These are phyloP conservation scores for Entophlyctis luteolus DNA, from an alignment of 192 early-diverging fungal species.

Conservation along the genomic window DNA sequence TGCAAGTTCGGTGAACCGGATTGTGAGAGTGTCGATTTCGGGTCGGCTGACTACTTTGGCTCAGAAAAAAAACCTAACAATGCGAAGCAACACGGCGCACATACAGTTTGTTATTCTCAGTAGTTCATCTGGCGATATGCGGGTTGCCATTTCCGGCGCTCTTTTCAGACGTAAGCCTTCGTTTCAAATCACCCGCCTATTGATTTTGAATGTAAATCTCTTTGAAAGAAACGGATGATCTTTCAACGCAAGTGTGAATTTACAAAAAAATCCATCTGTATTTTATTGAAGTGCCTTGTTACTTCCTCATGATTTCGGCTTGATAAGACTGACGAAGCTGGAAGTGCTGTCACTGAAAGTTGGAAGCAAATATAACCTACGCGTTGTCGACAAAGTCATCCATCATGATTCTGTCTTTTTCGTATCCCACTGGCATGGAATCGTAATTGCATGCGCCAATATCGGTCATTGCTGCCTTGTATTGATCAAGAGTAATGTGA, in stretches of 20 bases:
- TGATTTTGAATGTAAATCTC: too few species aligned
- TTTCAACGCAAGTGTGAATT: too few species aligned
- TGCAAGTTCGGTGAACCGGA: conserved; percentile 40
- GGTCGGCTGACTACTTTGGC: conserved; percentile 36
- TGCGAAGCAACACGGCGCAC: not conserved
- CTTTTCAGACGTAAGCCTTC: not conserved
- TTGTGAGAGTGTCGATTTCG: conserved; percentile 45
- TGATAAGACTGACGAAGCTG: conserved; percentile 8
- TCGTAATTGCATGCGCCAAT: conserved; percentile 35
- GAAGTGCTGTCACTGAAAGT: not conserved
- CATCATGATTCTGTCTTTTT: conserved; percentile 23
- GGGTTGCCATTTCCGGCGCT: conserved; percentile 8
- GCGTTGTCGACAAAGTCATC: conserved; percentile 43
- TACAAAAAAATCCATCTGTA: too few species aligned
- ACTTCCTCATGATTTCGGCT: too few species aligned
- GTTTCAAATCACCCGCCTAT: not conserved
- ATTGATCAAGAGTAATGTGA: conserved; percentile 44
- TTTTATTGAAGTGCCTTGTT: too few species aligned
- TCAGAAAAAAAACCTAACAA: not conserved
- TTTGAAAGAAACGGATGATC: too few species aligned
- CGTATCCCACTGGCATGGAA: conserved; percentile 25
- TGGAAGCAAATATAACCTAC: conserved; percentile 14
- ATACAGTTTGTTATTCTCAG: conserved; percentile 36
- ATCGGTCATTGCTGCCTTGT: conserved; percentile 34
- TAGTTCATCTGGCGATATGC: conserved; percentile 31